These are phyloP conservation scores for Cryomyces minteri DNA, from an alignment of 495 filamentous ascomycete species.

Conservation along the genomic window DNA sequence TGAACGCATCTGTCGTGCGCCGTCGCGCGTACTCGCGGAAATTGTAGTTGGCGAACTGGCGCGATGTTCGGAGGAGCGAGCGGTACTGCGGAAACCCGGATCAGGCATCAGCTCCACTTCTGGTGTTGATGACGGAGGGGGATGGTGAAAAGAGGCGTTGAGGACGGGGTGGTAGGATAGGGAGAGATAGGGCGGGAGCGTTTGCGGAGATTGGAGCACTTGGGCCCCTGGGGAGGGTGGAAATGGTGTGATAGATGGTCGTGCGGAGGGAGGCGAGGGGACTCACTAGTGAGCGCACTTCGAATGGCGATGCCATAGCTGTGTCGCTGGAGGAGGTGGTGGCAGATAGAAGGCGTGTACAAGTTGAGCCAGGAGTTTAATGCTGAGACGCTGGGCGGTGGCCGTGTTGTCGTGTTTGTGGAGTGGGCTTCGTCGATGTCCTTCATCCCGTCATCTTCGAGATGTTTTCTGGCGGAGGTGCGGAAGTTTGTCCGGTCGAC, in stretches of 20 bases:
- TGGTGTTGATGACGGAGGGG: neutral
- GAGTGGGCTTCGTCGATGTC: too few relatives aligned
- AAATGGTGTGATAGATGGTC: neutral
- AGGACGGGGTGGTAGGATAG: too few relatives aligned
- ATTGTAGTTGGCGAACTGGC: conserved; percentile 85
- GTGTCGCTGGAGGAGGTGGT: neutral
- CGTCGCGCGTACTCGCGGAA: conserved; percentile 93
- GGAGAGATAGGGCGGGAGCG: too few relatives aligned
- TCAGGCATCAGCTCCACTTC: too few relatives aligned
- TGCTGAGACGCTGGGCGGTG: too few relatives aligned
- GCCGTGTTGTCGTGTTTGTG: too few relatives aligned
- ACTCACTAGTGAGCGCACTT: conserved; percentile 16
- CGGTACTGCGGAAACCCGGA: conserved; percentile 47
- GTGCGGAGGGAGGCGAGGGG: neutral
- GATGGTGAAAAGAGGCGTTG: neutral
- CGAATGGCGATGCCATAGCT: conserved; percentile 4
- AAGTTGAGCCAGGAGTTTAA: too few relatives aligned
- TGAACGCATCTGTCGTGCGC: conserved; percentile 73
- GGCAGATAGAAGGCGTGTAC: neutral
- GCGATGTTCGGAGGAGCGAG: conserved; percentile 69
- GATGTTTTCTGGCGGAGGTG: too few relatives aligned
- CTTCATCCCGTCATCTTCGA: too few relatives aligned
- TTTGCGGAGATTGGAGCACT: neutral
- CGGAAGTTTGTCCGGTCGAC: too few relatives aligned
- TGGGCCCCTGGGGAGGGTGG: neutral